Evolutionary conservation across 495 filamentous ascomycete species (phyloP), one percentile per base, ranked within the genome.

Genomic region (Penicillium flavigenum): DNA sequence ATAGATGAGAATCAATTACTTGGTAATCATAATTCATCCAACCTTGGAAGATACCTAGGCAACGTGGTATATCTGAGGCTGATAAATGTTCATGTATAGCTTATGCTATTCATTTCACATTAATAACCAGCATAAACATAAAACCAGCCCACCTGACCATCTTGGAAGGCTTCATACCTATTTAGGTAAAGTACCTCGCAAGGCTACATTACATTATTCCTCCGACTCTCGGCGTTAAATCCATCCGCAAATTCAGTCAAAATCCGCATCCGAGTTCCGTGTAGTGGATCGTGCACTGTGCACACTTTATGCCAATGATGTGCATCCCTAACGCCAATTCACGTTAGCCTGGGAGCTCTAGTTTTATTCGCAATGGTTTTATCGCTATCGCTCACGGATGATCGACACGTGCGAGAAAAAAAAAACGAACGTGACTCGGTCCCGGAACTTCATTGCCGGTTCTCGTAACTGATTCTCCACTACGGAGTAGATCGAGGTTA

Each of bases 181-280:
- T 22, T 43, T 11, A 44, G 42, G 42, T 19, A 42, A 44, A 22
- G 36, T 17, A 8, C 10, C 19, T 44, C 42, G 9, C 5, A 44
- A 34, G 31, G 4, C 17, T 2, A 5, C 26, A 27, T 29, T 29
- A 29, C 27, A 29, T 29, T 29, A 22, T 20, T 22, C 9, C 46
- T 48, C 29, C 29, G 46, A 20, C n/a, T n/a, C 9, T 47, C 44
- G 44, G 44, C 24, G 8, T 12, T 46, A 47, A 47, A n/a, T n/a
- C 44, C 4, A 47, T 47, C 44, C 44, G 43, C 43, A 12, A 20
- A 46, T 16, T 1, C 14, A 26, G 36, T 24, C 22, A 46, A 46
- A 26, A 6, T 29, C 44, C 44, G 44, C 5, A 12, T 47, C 46
- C 46, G 42, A 22, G 27, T 32, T 32, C 46, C 46, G 46, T 10